phyloP scores from a whole-genome alignment of 805 yeast species.

The Barnettozyma wickerhamii region DNA sequence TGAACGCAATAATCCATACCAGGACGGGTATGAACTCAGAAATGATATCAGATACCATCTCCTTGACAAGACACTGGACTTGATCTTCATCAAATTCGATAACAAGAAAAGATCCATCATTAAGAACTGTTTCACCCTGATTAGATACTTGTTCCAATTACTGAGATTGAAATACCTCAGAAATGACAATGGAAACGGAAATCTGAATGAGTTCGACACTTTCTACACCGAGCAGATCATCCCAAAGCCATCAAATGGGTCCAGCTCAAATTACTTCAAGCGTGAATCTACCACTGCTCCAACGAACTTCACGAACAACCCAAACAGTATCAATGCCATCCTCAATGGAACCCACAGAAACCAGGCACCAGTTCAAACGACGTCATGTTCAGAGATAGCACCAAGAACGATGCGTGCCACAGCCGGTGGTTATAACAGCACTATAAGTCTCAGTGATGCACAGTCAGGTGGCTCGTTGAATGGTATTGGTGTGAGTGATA shows the following conservation, averaged over 20 bases:
- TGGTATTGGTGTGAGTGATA: slow-evolving; percentile 24
- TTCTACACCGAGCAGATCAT: slow-evolving; percentile 24
- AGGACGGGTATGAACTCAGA: slow-evolving; percentile 27
- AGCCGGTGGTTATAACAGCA: slow-evolving; percentile 16
- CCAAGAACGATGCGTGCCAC: slow-evolving; percentile 29
- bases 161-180: slow-evolving; percentile 26
- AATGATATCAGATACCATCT: slow-evolving; percentile 29
- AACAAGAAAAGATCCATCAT: slow-evolving; percentile 30
- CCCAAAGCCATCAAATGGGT: slow-evolving; percentile 22
- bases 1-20: slow-evolving; percentile 28
- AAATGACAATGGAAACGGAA: slow-evolving; percentile 15
- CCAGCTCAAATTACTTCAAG: slow-evolving; percentile 15
- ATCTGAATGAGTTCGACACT: slow-evolving; percentile 21
- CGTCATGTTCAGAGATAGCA: slow-evolving; percentile 30
- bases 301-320: neutral
- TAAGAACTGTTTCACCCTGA: slow-evolving; percentile 29
- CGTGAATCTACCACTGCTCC: slow-evolving; percentile 7
- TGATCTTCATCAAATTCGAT: slow-evolving; percentile 30
- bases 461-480: slow-evolving; percentile 13
- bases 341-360: slow-evolving; percentile 1
- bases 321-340: slow-evolving; percentile 6
- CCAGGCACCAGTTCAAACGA: slow-evolving; percentile 15
- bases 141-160: slow-evolving; percentile 29
- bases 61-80: slow-evolving; percentile 28
- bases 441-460: slow-evolving; percentile 17